Conservation (phyloP, 2,329 filamentous ascomycete species). For the Whalleya microplaca region DNA sequence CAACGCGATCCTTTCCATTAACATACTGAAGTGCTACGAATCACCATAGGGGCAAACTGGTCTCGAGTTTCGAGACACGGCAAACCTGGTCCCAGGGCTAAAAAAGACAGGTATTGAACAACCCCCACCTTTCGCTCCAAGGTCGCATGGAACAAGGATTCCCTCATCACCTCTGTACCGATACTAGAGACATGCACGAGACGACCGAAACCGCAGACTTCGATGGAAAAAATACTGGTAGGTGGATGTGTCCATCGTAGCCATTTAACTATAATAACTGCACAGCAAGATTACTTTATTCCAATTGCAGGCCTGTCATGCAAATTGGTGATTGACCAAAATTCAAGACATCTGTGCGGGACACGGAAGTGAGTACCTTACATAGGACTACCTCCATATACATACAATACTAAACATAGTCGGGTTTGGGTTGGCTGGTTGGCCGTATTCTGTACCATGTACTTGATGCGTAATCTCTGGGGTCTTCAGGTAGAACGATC, state of each 20-base stretch:
- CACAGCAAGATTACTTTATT: neutral
- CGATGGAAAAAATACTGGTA: slow-evolving; percentile 9
- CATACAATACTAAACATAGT: neutral
- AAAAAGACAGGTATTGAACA: slow-evolving; percentile 24
- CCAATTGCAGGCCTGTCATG: neutral
- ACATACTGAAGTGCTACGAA: neutral
- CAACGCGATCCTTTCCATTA: neutral
- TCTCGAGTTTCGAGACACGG: slow-evolving; percentile 9
- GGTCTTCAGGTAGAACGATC: slow-evolving; percentile 9
- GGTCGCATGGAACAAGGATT: slow-evolving; percentile 21
- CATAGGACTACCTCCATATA: neutral
- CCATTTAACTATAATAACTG: neutral
- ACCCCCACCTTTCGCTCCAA: slow-evolving; percentile 23
- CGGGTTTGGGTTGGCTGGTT: slow-evolving; percentile 1
- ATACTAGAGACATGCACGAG: slow-evolving; percentile 27
- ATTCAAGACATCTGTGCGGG: neutral
- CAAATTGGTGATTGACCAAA: neutral
- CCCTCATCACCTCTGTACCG: slow-evolving; percentile 24
- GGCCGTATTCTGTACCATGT: no score
- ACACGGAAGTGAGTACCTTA: neutral
- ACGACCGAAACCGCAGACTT: slow-evolving; percentile 22
- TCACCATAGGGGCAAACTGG: slow-evolving; percentile 1
- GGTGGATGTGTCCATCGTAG: slow-evolving; percentile 4
- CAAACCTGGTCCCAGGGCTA: slow-evolving; percentile 12
- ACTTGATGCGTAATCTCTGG: slow-evolving; percentile 15